phyloP scores from a whole-genome alignment of 192 early-diverging fungal species.

The Backusella mclennaniae region DNA sequence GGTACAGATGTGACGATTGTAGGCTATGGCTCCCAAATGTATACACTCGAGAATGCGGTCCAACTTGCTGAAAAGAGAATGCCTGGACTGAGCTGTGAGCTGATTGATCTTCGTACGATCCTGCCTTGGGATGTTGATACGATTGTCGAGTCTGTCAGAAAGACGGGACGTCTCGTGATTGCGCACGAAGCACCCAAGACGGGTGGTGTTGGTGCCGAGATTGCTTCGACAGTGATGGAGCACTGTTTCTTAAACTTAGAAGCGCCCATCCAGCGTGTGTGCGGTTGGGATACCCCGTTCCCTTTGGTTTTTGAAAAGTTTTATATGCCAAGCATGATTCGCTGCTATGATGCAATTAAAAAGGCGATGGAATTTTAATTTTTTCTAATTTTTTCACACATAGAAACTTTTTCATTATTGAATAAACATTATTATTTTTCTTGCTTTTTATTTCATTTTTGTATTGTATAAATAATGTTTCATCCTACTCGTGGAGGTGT shows the following conservation, averaged over 20 bases:
- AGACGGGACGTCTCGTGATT: conserved; percentile 89
- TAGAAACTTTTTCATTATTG: not conserved
- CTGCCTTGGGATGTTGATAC: conserved; percentile 92
- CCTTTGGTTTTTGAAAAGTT: conserved; percentile 92
- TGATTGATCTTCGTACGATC: conserved; percentile 92
- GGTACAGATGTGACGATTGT: conserved; percentile 91
- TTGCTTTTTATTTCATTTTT: not conserved
- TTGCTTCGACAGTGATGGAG: conserved; percentile 87
- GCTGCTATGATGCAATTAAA: conserved; percentile 88
- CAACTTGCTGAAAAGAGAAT: conserved; percentile 82
- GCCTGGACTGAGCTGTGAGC: conserved; percentile 82
- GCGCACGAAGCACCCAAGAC: conserved; percentile 93
- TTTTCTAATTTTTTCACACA: not conserved
- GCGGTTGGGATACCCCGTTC: conserved; percentile 89
- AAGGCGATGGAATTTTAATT: conserved; percentile 69
- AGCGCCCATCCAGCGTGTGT: conserved; percentile 87
- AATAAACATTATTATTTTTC: not conserved
- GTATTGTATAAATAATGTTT: conserved; percentile 22
- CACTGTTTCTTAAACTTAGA: conserved; percentile 90
- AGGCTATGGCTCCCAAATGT: conserved; percentile 91
- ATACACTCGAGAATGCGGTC: conserved; percentile 89
- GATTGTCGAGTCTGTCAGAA: conserved; percentile 85
- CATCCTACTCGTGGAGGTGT: conserved; percentile 37
- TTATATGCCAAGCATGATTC: conserved; percentile 84
- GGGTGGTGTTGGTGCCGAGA: conserved; percentile 88